phyloP scores from a whole-genome alignment of 2,329 filamentous ascomycete species.

The Pseudohalonectria lignicola region DNA sequence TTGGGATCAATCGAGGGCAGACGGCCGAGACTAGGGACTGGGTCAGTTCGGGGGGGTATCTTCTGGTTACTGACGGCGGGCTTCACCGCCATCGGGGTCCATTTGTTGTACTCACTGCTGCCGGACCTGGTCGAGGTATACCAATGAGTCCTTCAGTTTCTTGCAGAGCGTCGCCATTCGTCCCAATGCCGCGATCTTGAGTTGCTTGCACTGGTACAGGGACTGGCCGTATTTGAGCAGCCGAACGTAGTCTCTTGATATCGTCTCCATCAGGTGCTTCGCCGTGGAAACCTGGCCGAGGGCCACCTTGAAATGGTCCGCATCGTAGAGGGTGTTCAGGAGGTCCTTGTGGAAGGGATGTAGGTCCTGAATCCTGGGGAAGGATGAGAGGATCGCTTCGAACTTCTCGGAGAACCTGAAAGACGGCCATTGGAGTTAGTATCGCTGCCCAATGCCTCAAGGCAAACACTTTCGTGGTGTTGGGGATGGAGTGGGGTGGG shows the following conservation, averaged over 20 bases:
- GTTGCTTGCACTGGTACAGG: constrained; percentile 97
- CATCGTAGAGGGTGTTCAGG: constrained; percentile 97
- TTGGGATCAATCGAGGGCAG: constrained; percentile 98
- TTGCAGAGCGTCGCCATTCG: constrained; percentile 98
- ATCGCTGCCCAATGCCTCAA: too few relatives aligned
- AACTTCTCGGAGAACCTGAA: constrained; percentile 75
- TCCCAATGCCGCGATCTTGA: constrained; percentile 90
- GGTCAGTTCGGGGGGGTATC: too few relatives aligned
- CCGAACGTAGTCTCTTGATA: constrained; percentile 90
- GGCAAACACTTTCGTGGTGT: too few relatives aligned
- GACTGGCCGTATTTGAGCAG: constrained; percentile 86
- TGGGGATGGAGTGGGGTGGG: background rate
- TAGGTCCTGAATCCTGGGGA: constrained; percentile 86
- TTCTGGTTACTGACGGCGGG: too few relatives aligned
- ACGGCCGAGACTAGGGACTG: constrained; percentile 72
- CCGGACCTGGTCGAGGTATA: constrained; percentile 92
- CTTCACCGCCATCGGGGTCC: too few relatives aligned
- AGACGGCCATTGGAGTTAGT: background rate
- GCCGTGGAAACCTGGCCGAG: constrained; percentile 93
- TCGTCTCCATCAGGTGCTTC: constrained; percentile 92
- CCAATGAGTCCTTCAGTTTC: constrained; percentile 83
- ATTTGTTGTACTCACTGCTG: constrained; percentile 66
- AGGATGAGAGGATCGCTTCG: constrained; percentile 78
- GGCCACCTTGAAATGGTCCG: constrained; percentile 94
- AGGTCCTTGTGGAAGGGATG: constrained; percentile 81